phyloP scores from a whole-genome alignment of 2,329 filamentous ascomycete species.

The Phaeosphaeria sp. region DNA sequence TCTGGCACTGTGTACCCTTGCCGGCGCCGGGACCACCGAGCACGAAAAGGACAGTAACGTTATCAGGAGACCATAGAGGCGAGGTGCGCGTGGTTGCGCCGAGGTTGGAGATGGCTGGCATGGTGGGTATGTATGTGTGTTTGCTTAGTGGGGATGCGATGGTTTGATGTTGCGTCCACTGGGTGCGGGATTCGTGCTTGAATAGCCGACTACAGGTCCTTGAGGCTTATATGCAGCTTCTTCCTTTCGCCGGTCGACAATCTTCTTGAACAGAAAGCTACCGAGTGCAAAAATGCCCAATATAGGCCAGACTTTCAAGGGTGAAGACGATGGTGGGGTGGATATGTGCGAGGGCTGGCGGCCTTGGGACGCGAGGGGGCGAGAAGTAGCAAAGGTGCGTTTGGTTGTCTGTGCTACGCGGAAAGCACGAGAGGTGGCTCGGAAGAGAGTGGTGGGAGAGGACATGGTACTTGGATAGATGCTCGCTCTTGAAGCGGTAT shows the following conservation, averaged over 20 bases:
- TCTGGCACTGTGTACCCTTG: conserved; percentile 94
- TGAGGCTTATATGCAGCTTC: conserved; percentile 32
- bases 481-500: conserved; percentile 20
- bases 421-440: conserved; percentile 9
- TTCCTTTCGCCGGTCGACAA: conserved; percentile 54
- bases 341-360: conserved; percentile 41
- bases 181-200: conserved; percentile 35
- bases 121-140: conserved; percentile 17
- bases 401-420: conserved; percentile 9
- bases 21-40: conserved; percentile 94
- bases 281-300: conserved; percentile 56
- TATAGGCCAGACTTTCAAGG: conserved; percentile 53
- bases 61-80: conserved; percentile 75
- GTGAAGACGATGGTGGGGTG: conserved; percentile 47
- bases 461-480: conserved; percentile 36
- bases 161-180: conserved; percentile 29
- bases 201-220: conserved; percentile 15
- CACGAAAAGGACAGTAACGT: conserved; percentile 94
- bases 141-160: conserved; percentile 35
- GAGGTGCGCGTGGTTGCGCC: conserved; percentile 56
- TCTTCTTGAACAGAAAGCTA: conserved; percentile 54
- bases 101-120: conserved; percentile 49
- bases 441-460: conserved; percentile 24
- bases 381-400: conserved; percentile 35
- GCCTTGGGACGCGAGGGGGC: conserved; percentile 32